Base-by-base conservation (phyloP, 2,329 filamentous ascomycete genomes). In the Fusarium sp. region DNA sequence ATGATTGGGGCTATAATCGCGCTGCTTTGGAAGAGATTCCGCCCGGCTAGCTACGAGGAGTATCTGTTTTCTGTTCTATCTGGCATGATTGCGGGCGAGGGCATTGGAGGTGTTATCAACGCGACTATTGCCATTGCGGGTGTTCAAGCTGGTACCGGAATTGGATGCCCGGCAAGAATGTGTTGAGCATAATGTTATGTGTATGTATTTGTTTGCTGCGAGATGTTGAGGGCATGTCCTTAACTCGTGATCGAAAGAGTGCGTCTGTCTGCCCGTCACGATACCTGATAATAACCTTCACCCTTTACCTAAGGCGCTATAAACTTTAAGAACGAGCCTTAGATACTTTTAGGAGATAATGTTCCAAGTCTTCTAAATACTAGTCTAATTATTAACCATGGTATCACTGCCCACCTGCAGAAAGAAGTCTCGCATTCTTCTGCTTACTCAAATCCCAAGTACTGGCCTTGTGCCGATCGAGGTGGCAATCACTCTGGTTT, bases 321-420 rank as follows among this genome's bases (percentile, higher is more conserved):
- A n/a, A n/a, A 6, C 9, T 9, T 41, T 18, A n/a, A 11, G 18
- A 41, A 18, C 4, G 10, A 41, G 37, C 37, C 37, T 41, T 41
- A n/a, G 2, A 27, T 27, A 2, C 18, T 41, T n/a, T 18, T 6
- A 6, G 4, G 5, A 41, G n/a, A 41, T 11, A 20, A 10, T 6
- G 1, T 18, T 1, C 5, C 0, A 41, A 20, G 33, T 6, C 3
- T 35, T 0, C 14, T 35, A 35, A 6, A 35, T 35, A 6, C 33
- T 27, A 27, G 24, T 27, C 24, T 27, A 27, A 27, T 27, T 27
- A 27, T 6, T 27, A 27, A 27, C 24, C 24, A 27, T 27, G 5
- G 24, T 27, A 27, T 27, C 24, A 27, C 24, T 27, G 24, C 24
- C 24, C 6, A 27, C 24, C 24, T 27, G 24, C 24, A 27, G 24